These are phyloP conservation scores for Erythrophleum ivorense DNA, from an alignment of 331 rosid species.

Conservation along the genomic window DNA sequence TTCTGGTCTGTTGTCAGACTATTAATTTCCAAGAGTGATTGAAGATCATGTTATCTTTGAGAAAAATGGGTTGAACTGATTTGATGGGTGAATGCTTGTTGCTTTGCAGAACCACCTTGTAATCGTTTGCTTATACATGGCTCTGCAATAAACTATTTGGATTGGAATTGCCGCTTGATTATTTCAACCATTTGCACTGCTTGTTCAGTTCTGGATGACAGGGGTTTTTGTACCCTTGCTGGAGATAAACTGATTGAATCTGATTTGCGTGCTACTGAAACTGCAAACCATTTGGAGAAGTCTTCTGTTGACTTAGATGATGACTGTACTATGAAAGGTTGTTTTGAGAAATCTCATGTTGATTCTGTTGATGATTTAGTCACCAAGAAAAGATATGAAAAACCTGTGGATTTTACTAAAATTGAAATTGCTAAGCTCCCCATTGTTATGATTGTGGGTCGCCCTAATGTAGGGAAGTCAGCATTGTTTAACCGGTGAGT, in stretches of 20 bases:
- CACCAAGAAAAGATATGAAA: conserved; percentile 35
- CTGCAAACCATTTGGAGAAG: not conserved
- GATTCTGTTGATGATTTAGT: conserved; percentile 25
- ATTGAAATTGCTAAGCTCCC: conserved; percentile 63
- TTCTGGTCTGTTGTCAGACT: not conserved
- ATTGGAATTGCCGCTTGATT: not conserved
- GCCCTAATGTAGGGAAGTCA: conserved; percentile 84
- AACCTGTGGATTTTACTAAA: conserved; percentile 64
- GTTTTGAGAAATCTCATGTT: conserved; percentile 15
- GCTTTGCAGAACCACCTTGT: conserved; percentile 6
- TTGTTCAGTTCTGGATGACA: not conserved
- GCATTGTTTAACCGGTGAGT: conserved; percentile 76
- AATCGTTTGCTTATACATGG: not conserved
- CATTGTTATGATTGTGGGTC: conserved; percentile 66
- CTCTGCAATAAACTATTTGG: not conserved
- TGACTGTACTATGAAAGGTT: not conserved
- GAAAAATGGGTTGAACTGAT: not conserved
- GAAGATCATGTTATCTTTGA: not conserved
- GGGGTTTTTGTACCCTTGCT: conserved; percentile 15
- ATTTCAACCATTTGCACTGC: not conserved
- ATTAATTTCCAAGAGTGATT: not conserved
- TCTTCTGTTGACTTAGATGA: conserved; percentile 22
- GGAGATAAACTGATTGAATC: not conserved
- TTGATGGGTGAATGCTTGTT: conserved; percentile 12
- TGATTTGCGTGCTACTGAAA: not conserved